Evolutionary conservation across 129 eudicot species (phyloP).

Genomic region (Centella asiatica): DNA sequence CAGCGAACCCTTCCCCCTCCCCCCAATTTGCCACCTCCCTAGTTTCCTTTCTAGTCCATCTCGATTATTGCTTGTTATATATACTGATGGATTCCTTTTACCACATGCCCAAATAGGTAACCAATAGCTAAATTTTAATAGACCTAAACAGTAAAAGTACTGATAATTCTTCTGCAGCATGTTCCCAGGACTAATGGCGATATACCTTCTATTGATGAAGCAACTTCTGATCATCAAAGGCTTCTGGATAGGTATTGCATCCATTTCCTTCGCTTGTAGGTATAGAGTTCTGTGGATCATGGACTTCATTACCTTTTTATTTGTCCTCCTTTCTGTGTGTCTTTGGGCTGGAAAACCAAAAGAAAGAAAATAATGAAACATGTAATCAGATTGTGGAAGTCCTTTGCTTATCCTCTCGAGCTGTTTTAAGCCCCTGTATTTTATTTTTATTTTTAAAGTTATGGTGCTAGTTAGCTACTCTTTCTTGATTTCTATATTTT

Average conservation of each 20-base stretch:
- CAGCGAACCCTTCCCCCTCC: too few species aligned
- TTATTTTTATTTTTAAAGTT: background rate
- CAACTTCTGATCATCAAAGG: constrained; percentile 90
- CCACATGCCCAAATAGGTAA: background rate
- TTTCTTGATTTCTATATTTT: too few species aligned
- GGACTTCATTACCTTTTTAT: background rate
- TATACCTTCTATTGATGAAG: constrained; percentile 91
- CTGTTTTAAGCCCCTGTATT: background rate
- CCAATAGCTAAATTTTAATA: background rate
- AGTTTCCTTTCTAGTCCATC: background rate
- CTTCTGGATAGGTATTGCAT: constrained; percentile 62
- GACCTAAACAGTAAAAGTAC: background rate
- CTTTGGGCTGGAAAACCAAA: background rate
- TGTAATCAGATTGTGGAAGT: background rate
- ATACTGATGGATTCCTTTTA: background rate
- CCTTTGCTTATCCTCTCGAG: background rate
- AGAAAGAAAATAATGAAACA: background rate
- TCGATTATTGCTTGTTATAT: background rate
- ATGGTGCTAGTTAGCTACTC: background rate
- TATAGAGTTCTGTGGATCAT: background rate
- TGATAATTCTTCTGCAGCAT: constrained; percentile 49
- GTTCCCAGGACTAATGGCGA: constrained; percentile 90
- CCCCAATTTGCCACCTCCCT: too few species aligned
- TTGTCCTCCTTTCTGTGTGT: background rate
- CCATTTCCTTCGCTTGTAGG: background rate